phyloP scores from a whole-genome alignment of 129 eudicot species.

The Dittrichia graveolens region DNA sequence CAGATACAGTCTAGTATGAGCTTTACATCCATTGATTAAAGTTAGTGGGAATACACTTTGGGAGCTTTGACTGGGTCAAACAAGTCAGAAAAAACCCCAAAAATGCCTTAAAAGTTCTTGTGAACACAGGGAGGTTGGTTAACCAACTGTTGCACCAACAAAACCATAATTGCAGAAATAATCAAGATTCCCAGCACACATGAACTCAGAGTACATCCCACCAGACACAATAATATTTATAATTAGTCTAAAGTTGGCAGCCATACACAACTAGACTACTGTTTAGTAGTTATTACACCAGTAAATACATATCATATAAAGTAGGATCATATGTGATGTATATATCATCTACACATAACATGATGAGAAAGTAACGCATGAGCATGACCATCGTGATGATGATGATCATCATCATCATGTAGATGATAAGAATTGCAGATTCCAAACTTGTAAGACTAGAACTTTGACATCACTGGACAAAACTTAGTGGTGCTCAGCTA shows the following conservation, averaged over 20 bases:
- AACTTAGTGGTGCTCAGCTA: constrained; percentile 45
- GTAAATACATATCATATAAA: constrained; percentile 14
- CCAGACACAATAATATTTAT: constrained; percentile 25
- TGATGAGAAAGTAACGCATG: constrained; percentile 38
- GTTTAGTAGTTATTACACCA: constrained; percentile 20
- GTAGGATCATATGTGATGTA: constrained; percentile 3
- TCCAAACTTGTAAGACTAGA: constrained; percentile 32
- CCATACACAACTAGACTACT: constrained; percentile 17
- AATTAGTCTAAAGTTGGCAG: constrained; percentile 25
- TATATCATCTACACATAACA: constrained; percentile 29
- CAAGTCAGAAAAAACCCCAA: constrained; percentile 30
- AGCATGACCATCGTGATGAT: constrained; percentile 22
- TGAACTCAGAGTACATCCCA: constrained; percentile 27
- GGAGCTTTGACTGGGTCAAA: constrained; percentile 42
- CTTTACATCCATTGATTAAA: constrained; percentile 40
- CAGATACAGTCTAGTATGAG: constrained; percentile 30
- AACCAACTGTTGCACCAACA: constrained; percentile 22
- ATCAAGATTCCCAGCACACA: constrained; percentile 34
- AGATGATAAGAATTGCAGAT: constrained; percentile 41
- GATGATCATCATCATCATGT: constrained; percentile 6
- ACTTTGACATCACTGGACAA: constrained; percentile 34
- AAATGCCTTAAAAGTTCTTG: constrained; percentile 19
- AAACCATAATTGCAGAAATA: constrained; percentile 23
- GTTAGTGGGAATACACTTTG: constrained; percentile 42
- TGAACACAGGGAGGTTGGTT: constrained; percentile 20